phyloP scores from a whole-genome alignment of 2,329 filamentous ascomycete genomes.

The Elsinoe fawcettii region DNA sequence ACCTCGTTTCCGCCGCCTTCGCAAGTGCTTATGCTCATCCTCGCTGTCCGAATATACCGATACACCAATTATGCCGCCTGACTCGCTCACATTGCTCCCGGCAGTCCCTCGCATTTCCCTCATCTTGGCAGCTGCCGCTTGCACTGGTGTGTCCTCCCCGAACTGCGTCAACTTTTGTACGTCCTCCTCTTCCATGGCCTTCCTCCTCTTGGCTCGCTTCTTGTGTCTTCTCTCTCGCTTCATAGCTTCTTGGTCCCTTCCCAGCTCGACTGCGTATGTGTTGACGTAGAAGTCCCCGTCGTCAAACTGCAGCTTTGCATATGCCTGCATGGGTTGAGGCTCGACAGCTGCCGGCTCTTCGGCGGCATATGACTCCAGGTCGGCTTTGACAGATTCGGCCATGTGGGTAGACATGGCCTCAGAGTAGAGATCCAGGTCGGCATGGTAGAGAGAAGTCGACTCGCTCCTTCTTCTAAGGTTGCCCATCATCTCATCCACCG shows the following conservation, averaged over 20 bases:
- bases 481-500: conserved; percentile 5
- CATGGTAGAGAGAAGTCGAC: not conserved
- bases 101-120: conserved; percentile 7
- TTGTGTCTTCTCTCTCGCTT: conserved; percentile 16
- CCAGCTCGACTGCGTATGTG: conserved; percentile 63
- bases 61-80: conserved; percentile 24
- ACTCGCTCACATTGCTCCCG: conserved; percentile 24
- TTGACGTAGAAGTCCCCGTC: conserved; percentile 76
- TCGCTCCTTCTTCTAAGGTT: conserved; percentile 5
- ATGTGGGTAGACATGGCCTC: conserved; percentile 9
- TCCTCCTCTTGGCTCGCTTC: conserved; percentile 17
- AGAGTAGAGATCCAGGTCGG: conserved; percentile 14
- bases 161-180: conserved; percentile 12
- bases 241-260: conserved; percentile 58
- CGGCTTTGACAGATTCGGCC: conserved; percentile 12
- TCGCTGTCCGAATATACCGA: conserved; percentile 18
- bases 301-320: conserved; percentile 61
- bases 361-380: conserved; percentile 18
- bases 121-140: conserved; percentile 2
- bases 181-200: conserved; percentile 20
- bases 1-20: conserved; percentile 30
- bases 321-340: conserved; percentile 43
- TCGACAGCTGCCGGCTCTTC: conserved; percentile 18
- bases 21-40: conserved; percentile 10
- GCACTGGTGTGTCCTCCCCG: conserved; percentile 12